Evolutionary conservation across 2,329 filamentous ascomycete species (phyloP), one percentile per base, ranked within the genome.

Genomic region (Epichloe hybrida): DNA sequence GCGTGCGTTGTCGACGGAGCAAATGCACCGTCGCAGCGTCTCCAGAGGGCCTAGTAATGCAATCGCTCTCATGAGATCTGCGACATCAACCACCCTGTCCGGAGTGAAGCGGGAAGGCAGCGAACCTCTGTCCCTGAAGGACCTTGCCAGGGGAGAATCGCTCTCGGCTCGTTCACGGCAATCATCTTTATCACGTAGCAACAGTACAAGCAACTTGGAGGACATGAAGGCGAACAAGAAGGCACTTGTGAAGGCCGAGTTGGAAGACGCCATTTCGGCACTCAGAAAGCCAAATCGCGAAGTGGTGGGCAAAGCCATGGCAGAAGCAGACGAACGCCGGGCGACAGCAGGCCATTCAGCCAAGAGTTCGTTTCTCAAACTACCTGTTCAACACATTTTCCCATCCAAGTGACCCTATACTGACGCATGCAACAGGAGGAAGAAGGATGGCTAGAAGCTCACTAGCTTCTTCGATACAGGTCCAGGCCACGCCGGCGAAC

Each of bases 271-370:
- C 8, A 90, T 93, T 47, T 78, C 77, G 5, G 77, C 81, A 9
- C 64, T 91, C 41, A 83, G 85, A 62, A 88, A 83, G 64, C 87
- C 87, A 1, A 89, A 91, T 59, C 78, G 87, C 44, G 76, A 79
- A 21, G 72, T 85, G 40, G 84, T 83, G 12, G 80, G 81, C 35
- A 82, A 81, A 58, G 76, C 80, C 38, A 72, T 86, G 51, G 79
- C 77, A 3, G 84, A 87, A 56, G 82, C 79, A 27, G 76, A 79
- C 4, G 83, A 88, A 62, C 76, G 76, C 57, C 77, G 81, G 50
- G 69, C 72, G 5, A 70, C 70, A 15, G 69, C 70, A 4, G 69
- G 70, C 43, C 61, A 73, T 46, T 70, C 70, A 4, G 55, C 60
- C 2, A 69, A 64, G 60, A 81, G 78, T 80, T 67, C 65, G 73